Evolutionary conservation across 2,329 filamentous ascomycete species (phyloP).

Genomic region (Blastomyces emzantsi): DNA sequence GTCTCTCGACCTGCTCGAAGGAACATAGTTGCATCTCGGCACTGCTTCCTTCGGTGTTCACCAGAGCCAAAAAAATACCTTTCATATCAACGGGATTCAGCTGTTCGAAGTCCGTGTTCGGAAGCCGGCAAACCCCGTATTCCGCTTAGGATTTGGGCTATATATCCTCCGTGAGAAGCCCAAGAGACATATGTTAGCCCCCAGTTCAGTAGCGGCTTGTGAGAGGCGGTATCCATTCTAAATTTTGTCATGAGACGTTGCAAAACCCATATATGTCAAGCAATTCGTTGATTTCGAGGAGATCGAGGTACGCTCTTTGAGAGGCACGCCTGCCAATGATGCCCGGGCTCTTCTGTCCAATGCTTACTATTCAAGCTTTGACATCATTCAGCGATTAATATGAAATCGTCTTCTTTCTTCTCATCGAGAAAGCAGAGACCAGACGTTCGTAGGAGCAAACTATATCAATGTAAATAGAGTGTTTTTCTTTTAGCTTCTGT

Average conservation of each 20-base stretch:
- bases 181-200: slow-evolving; percentile 43
- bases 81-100: slow-evolving; percentile 29
- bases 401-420: neutral
- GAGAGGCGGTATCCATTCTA: slow-evolving; percentile 44
- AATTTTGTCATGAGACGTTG: slow-evolving; percentile 37
- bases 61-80: slow-evolving; percentile 16
- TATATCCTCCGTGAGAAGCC: slow-evolving; percentile 46
- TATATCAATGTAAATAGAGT: neutral
- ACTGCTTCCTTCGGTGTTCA: slow-evolving; percentile 14
- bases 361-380: neutral
- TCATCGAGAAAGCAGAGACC: neutral
- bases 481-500: neutral
- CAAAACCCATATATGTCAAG: neutral
- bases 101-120: slow-evolving; percentile 39
- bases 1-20: slow-evolving; percentile 40
- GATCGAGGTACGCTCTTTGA: neutral
- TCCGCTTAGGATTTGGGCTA: slow-evolving; percentile 43
- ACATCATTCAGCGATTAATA: neutral
- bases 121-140: slow-evolving; percentile 42
- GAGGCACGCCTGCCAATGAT: neutral
- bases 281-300: neutral
- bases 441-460: neutral
- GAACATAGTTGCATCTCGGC: slow-evolving; percentile 11
- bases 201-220: slow-evolving; percentile 45
- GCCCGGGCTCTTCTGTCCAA: neutral